These are phyloP conservation scores for Lachancea thermotolerans DNA, from an alignment of 805 yeast genomes.

Conservation along the genomic window DNA sequence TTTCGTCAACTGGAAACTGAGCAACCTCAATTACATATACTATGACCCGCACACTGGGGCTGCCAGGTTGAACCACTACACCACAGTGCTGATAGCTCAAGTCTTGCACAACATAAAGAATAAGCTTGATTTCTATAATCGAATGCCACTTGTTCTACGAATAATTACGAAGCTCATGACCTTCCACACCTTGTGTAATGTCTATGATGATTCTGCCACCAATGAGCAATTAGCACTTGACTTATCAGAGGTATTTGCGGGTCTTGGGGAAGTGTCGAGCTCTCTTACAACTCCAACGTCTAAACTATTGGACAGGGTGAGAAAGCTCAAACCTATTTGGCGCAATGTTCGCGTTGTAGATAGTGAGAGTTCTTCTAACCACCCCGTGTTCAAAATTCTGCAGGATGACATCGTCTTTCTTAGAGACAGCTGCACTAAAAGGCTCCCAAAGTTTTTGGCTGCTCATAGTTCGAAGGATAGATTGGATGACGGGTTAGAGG, in stretches of 20 bases:
- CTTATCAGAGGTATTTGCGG: conserved; percentile 16
- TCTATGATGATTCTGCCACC: conserved; percentile 16
- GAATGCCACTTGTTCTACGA: conserved; percentile 20
- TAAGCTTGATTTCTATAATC: conserved; percentile 15
- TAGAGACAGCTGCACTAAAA: neutral
- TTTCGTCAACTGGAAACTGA: conserved; percentile 25
- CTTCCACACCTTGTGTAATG: conserved; percentile 23
- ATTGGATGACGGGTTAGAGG: neutral
- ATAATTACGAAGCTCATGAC: conserved; percentile 17
- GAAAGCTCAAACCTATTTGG: conserved; percentile 20
- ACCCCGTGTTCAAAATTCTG: conserved; percentile 25
- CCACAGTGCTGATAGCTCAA: conserved; percentile 17
- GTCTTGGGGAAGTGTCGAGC: conserved; percentile 13
- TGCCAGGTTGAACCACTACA: conserved; percentile 14
- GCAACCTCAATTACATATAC: conserved; percentile 19
- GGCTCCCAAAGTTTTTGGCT: neutral
- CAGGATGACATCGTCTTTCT: conserved; percentile 21
- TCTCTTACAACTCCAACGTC: conserved; percentile 11
- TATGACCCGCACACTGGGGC: conserved; percentile 17
- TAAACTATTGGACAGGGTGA: conserved; percentile 15
- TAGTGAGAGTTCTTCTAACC: conserved; percentile 12
- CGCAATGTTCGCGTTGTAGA: conserved; percentile 18
- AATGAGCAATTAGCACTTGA: conserved; percentile 18
- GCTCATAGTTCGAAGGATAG: neutral
- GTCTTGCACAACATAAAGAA: conserved; percentile 16